A percentile compares a stretch with the other conserved stretches of the same genome.
These are phyloP conservation scores for Barnettozyma wickerhamii DNA, from an alignment of 805 yeast genomes.

Conservation along the genomic window DNA sequence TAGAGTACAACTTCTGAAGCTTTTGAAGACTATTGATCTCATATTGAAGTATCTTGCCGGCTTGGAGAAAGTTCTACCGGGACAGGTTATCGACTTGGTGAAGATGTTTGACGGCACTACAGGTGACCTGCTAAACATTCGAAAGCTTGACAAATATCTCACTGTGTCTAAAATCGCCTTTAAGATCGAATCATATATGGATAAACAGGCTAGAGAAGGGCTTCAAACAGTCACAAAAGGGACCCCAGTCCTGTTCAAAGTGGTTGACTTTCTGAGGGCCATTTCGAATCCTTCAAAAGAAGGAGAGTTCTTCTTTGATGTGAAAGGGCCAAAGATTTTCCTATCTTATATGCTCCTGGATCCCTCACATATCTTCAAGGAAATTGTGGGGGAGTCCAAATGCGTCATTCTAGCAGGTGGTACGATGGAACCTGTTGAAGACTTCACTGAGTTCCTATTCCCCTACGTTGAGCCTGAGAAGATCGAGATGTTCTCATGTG, in stretches of 20 bases:
- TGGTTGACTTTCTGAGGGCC: constrained; percentile 59
- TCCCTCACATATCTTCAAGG: constrained; percentile 67
- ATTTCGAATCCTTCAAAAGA: constrained; percentile 72
- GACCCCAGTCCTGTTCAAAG: constrained; percentile 56
- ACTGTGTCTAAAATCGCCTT: constrained; percentile 71
- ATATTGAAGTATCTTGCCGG: constrained; percentile 44
- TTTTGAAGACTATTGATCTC: constrained; percentile 51
- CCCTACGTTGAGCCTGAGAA: constrained; percentile 45
- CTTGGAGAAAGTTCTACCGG: constrained; percentile 38
- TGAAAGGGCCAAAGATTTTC: constrained; percentile 22
- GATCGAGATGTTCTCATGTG: constrained; percentile 62
- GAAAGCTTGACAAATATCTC: constrained; percentile 61
- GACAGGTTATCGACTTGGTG: constrained; percentile 45
- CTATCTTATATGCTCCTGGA: constrained; percentile 74
- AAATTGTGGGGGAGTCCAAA: constrained; percentile 57
- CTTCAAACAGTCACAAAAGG: constrained; percentile 6
- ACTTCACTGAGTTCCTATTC: constrained; percentile 59
- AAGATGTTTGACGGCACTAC: constrained; percentile 56
- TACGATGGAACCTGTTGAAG: constrained; percentile 87
- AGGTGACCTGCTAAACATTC: constrained; percentile 68
- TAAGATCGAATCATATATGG: constrained; percentile 72
- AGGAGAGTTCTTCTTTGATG: constrained; percentile 73
- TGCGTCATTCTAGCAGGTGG: constrained; percentile 89
- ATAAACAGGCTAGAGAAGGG: constrained; percentile 20
- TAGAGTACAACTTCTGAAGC: constrained; percentile 61